These are phyloP conservation scores for Mycoemilia scoparia DNA, from an alignment of 192 early-diverging fungal genomes.

Conservation along the genomic window DNA sequence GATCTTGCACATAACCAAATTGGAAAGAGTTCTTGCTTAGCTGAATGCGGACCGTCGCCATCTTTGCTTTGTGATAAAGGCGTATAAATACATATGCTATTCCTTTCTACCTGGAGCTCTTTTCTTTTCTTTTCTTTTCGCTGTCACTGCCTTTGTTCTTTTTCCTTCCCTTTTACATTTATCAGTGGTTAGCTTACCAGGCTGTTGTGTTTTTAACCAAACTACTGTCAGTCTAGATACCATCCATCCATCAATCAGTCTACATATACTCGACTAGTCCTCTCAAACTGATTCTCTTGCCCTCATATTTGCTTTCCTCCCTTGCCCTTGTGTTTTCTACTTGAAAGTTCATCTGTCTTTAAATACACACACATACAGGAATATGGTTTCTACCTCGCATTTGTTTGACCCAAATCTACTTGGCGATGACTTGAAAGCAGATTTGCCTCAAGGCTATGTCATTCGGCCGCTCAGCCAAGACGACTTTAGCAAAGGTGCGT, in stretches of 20 bases:
- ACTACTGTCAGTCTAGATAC: neutral
- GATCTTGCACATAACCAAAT: too few relatives aligned
- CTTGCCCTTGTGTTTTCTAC: neutral
- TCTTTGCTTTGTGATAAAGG: too few relatives aligned
- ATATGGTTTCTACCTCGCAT: constrained; percentile 19
- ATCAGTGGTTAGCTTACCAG: neutral
- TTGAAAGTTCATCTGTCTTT: neutral
- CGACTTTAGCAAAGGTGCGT: constrained; percentile 78
- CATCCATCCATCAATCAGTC: neutral
- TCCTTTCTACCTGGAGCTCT: neutral
- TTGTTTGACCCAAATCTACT: constrained; percentile 36
- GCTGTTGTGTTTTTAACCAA: neutral
- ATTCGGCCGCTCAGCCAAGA: constrained; percentile 55
- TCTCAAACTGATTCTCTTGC: neutral
- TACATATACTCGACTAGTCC: neutral
- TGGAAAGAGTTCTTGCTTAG: too few relatives aligned
- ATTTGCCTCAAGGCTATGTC: constrained; percentile 45
- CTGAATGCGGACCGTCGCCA: too few relatives aligned
- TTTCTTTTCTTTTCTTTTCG: constrained; percentile 1
- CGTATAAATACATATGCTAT: too few relatives aligned
- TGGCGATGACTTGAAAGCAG: constrained; percentile 36
- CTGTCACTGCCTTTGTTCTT: neutral
- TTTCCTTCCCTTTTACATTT: neutral
- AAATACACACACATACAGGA: neutral
- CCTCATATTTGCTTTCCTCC: neutral